Evolutionary conservation across 257 asterid genomes (phyloP).

Genomic region (Nicotiana benthamiana): DNA sequence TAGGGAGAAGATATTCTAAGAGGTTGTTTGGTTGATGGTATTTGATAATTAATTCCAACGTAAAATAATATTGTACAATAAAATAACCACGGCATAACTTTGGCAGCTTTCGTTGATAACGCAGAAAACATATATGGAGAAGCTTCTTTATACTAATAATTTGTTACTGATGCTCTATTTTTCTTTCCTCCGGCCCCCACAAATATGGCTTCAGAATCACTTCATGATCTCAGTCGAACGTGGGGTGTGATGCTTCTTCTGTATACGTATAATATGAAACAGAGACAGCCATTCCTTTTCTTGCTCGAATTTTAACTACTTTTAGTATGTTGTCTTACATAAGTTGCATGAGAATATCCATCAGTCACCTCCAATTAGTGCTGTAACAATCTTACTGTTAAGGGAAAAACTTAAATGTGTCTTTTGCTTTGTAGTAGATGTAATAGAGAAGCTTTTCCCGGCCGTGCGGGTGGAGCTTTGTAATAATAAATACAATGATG

Average conservation of each 20-base stretch:
- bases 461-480: constrained; percentile 14
- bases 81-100: no score
- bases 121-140: neutral
- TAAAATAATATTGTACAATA: no score
- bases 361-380: constrained; percentile 8
- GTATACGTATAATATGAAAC: neutral
- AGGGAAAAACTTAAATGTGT: neutral
- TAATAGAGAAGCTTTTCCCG: neutral
- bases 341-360: neutral
- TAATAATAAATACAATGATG: constrained; percentile 7
- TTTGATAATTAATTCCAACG: no score
- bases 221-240: constrained; percentile 7
- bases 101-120: no score
- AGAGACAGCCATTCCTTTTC: neutral
- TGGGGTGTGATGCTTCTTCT: constrained; percentile 8
- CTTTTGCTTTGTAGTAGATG: neutral
- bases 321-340: neutral
- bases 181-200: neutral
- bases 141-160: neutral
- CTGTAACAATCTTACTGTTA: neutral
- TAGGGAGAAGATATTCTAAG: no score
- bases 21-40: no score
- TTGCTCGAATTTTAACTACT: neutral
- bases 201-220: neutral
- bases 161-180: neutral